Evolutionary conservation across 2,329 filamentous ascomycete species (phyloP).

Genomic region (Beauveria sp.): DNA sequence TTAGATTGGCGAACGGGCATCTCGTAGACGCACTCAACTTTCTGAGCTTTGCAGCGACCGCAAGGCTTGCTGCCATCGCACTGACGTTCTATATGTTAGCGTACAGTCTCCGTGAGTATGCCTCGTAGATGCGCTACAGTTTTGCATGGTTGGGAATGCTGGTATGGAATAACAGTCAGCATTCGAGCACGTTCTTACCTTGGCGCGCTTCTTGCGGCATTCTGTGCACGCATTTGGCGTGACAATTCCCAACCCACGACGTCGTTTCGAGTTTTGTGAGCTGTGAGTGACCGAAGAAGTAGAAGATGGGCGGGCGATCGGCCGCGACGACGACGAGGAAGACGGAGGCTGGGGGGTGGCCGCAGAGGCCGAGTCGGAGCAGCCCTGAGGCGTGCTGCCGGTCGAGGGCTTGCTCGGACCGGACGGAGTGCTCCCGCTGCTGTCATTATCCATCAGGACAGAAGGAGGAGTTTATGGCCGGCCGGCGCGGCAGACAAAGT

Average conservation of each 20-base stretch:
- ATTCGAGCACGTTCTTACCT: conserved; percentile 31
- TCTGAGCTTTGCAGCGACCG: conserved; percentile 46
- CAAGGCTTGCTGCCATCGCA: conserved; percentile 54
- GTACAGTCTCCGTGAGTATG: background rate
- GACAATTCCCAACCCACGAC: conserved; percentile 47
- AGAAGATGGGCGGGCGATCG: background rate
- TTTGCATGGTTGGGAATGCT: background rate
- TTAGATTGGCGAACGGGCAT: conserved; percentile 57
- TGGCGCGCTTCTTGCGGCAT: conserved; percentile 55
- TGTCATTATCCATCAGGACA: conserved; percentile 26
- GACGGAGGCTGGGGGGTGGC: conserved; percentile 13
- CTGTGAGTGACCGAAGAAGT: conserved; percentile 13
- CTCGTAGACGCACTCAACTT: conserved; percentile 53
- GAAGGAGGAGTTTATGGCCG: background rate
- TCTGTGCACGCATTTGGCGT: conserved; percentile 55
- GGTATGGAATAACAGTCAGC: background rate
- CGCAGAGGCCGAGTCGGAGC: conserved; percentile 5
- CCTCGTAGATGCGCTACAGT: background rate
- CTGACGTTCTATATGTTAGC: conserved; percentile 23
- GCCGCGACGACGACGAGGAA: conserved; percentile 11
- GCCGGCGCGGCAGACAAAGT: background rate
- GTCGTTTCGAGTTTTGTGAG: conserved; percentile 38
- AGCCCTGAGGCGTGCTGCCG: conserved; percentile 26
- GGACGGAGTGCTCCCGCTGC: conserved; percentile 21
- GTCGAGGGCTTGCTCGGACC: conserved; percentile 24